These are phyloP conservation scores for Colletotrichum musicola DNA, from an alignment of 2,329 filamentous ascomycete species.

Conservation along the genomic window DNA sequence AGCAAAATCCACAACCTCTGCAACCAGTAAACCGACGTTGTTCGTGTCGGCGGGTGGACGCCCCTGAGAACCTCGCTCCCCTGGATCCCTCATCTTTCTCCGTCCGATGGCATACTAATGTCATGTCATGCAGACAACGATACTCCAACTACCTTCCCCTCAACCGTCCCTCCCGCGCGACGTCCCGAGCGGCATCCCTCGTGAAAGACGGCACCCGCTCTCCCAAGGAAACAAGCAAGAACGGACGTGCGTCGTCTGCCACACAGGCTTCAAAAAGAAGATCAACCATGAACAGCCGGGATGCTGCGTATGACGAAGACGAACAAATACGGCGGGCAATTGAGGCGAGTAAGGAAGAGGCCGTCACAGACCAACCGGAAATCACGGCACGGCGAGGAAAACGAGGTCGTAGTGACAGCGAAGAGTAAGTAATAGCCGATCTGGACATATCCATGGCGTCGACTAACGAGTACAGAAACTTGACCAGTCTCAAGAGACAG, in stretches of 20 bases:
- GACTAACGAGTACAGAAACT: conserved; percentile 66
- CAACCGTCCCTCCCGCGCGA: conserved; percentile 66
- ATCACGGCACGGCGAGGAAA: conserved; percentile 76
- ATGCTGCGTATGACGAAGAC: conserved; percentile 95
- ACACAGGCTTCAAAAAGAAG: conserved; percentile 81
- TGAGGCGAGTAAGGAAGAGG: conserved; percentile 93
- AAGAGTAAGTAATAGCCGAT: conserved; percentile 77
- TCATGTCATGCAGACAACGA: conserved; percentile 63
- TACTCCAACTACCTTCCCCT: conserved; percentile 76
- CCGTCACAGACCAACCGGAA: conserved; percentile 64
- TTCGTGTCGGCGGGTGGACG: neutral
- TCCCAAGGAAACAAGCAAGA: conserved; percentile 68
- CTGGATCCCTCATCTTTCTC: neutral
- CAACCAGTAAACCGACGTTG: neutral
- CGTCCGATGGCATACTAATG: conserved; percentile 22
- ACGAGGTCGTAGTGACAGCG: conserved; percentile 88
- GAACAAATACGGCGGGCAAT: conserved; percentile 89
- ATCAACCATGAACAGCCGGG: conserved; percentile 97
- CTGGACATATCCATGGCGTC: neutral
- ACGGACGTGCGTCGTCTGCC: conserved; percentile 63
- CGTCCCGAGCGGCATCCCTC: conserved; percentile 73
- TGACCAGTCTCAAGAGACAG: conserved; percentile 81
- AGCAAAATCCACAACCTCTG: conserved; percentile 51
- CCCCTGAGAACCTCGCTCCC: neutral
- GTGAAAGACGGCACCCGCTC: conserved; percentile 72